Evolutionary conservation across 345 rosid species (phyloP), one percentile per base, ranked within the genome.

Genomic region (Noccaea bulbosa): DNA sequence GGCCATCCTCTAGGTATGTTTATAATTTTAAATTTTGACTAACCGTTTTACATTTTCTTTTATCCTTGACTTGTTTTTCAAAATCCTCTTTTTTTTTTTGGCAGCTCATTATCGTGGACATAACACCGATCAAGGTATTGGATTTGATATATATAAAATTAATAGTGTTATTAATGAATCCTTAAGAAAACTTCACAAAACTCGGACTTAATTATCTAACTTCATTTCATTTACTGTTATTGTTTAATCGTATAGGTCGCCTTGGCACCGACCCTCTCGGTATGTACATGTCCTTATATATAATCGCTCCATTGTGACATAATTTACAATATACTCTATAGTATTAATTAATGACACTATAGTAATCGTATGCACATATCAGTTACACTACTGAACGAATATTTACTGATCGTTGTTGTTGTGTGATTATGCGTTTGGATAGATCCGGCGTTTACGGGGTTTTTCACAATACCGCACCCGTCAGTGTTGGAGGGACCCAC

Each of bases 401-500:
- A 15, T 7, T 9, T 20, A 4, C 12, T 5, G 30, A 37, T 57
- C 5, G 17, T 12, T 52, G 15, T 27, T 52, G 15, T 27, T 11
- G 17, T 40, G 37, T 43, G 55, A 34, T 37, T 55, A 47, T 27
- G 12, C 65, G 33, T 47, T 47, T 70, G 51, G 35, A 63, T 49
- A 72, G 76, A 45, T 43, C 76, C 70, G 40, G 32, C 63, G 32
- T 72, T 34, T 14, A 45, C 77, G 0, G 77, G 71, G 39, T 66
- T 17, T 20, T 43, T 6, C 34, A 30, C n/a, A 15, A 0, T 39
- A 62, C 17, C 46, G 7, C 61, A 70, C 61, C 72, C 72, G 33
- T 70, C 65, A 37, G 76, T 70, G 20, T 46, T 64, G 52, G 76
- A 49, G 46, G 79, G 76, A 12, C 30, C 79, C 5, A 39, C 7